Conservation (phyloP, 2,329 filamentous ascomycete species). For the Ilyonectria destructans region DNA sequence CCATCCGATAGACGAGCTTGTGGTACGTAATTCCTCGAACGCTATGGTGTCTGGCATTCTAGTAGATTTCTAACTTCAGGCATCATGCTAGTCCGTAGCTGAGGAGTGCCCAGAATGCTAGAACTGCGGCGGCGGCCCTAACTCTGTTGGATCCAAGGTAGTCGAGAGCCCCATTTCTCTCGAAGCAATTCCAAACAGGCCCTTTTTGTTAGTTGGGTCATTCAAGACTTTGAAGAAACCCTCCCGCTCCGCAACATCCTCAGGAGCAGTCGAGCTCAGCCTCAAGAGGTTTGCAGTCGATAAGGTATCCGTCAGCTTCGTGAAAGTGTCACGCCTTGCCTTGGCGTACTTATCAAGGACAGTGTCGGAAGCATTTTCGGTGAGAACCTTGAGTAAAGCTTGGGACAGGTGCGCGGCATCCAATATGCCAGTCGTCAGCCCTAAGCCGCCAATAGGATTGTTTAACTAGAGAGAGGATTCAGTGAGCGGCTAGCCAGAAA, state of each 20-base stretch:
- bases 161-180: conserved; percentile 1
- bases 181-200: background rate
- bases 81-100: conserved; percentile 1
- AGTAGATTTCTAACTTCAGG: background rate
- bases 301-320: background rate
- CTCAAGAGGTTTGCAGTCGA: conserved; percentile 2
- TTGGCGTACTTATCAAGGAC: conserved; percentile 12
- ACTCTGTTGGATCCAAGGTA: conserved; percentile 1
- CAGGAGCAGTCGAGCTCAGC: conserved; percentile 1
- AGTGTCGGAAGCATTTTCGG: conserved; percentile 12
- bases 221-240: conserved; percentile 1
- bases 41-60: background rate
- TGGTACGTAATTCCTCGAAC: background rate
- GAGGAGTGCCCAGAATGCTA: background rate
- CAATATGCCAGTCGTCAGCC: conserved; percentile 15
- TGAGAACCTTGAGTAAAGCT: conserved; percentile 6
- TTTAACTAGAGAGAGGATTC: conserved; percentile 9
- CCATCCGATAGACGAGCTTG: background rate
- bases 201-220: conserved; percentile 1
- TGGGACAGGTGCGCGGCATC: conserved; percentile 17
- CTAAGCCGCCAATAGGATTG: conserved; percentile 20
- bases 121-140: background rate
- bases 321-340: conserved; percentile 2
- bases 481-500: conserved; percentile 1
- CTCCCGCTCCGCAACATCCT: background rate